Evolutionary conservation across 1,139 yeast species (phyloP).

Genomic region (Zygosaccharomyces sapae): DNA sequence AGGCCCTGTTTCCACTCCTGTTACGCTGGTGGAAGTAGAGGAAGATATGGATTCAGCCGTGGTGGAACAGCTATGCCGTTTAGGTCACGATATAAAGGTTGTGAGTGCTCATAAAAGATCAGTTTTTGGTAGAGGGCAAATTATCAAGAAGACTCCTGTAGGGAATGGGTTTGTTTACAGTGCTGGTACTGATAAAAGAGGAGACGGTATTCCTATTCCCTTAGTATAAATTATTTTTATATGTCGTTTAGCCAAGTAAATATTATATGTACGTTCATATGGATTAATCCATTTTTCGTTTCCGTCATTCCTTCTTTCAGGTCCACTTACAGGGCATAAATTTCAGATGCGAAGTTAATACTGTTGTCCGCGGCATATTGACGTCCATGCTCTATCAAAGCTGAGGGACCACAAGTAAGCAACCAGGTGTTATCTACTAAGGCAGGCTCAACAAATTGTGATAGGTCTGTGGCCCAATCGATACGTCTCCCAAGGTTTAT

Average conservation of each 20-base stretch:
- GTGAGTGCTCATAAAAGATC: constrained; percentile 47
- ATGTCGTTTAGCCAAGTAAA: not conserved
- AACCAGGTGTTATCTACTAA: constrained; percentile 22
- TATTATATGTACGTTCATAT: not conserved
- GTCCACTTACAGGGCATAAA: constrained; percentile 17
- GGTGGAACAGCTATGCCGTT: constrained; percentile 41
- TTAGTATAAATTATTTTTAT: constrained; percentile 20
- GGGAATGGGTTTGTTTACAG: constrained; percentile 43
- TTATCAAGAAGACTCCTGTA: constrained; percentile 45
- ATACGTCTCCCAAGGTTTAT: constrained; percentile 23
- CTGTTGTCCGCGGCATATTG: constrained; percentile 19
- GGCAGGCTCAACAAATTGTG: constrained; percentile 22
- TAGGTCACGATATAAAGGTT: constrained; percentile 57
- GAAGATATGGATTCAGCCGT: constrained; percentile 52
- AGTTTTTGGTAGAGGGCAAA: constrained; percentile 70
- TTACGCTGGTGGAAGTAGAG: constrained; percentile 61
- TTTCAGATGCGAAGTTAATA: constrained; percentile 24
- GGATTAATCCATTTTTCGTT: not conserved
- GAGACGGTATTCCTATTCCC: constrained; percentile 77
- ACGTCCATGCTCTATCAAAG: constrained; percentile 19
- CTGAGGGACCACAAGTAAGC: constrained; percentile 25
- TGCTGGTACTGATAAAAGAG: constrained; percentile 75
- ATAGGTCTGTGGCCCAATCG: constrained; percentile 26
- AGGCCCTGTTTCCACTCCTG: constrained; percentile 60
- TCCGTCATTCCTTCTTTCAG: not conserved